Conservation (phyloP, 2,329 filamentous ascomycete genomes). For the Magnaporthiopsis rhizophila region DNA sequence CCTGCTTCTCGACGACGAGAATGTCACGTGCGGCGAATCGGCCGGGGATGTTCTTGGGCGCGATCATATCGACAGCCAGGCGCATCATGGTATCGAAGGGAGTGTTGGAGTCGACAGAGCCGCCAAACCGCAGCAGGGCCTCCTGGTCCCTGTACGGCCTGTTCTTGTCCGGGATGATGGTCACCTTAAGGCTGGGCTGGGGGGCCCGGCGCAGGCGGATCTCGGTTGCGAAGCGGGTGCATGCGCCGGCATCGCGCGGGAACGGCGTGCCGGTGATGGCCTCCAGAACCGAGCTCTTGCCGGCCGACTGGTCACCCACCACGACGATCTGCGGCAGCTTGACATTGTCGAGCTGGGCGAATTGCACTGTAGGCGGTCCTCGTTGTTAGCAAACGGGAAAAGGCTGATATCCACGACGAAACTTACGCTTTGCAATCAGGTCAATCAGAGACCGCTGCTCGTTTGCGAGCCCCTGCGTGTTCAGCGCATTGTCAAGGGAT, state of each 20-base stretch:
- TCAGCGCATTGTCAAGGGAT: conserved; percentile 36
- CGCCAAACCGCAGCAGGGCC: conserved; percentile 38
- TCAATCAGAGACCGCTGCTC: conserved; percentile 51
- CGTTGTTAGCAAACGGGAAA: background rate
- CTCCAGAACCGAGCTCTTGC: conserved; percentile 56
- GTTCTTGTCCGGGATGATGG: conserved; percentile 46
- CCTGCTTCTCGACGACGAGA: conserved; percentile 50
- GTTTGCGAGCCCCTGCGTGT: conserved; percentile 39
- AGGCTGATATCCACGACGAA: background rate
- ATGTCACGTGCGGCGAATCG: conserved; percentile 45
- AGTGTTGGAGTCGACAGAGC: conserved; percentile 33
- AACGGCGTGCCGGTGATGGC: conserved; percentile 56
- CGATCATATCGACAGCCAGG: conserved; percentile 42
- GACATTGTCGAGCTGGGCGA: conserved; percentile 25
- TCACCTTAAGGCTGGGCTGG: conserved; percentile 36
- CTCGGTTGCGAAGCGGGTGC: conserved; percentile 55
- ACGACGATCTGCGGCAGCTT: conserved; percentile 55
- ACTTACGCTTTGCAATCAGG: conserved; percentile 33
- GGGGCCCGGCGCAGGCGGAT: conserved; percentile 28
- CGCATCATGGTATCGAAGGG: conserved; percentile 44
- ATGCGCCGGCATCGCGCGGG: conserved; percentile 50
- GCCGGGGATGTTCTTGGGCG: conserved; percentile 39
- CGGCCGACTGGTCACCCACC: conserved; percentile 56
- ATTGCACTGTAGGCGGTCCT: conserved; percentile 16
- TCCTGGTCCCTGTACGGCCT: conserved; percentile 38